Conservation (phyloP, 805 yeast genomes). For the Allodekkera sacchari region DNA sequence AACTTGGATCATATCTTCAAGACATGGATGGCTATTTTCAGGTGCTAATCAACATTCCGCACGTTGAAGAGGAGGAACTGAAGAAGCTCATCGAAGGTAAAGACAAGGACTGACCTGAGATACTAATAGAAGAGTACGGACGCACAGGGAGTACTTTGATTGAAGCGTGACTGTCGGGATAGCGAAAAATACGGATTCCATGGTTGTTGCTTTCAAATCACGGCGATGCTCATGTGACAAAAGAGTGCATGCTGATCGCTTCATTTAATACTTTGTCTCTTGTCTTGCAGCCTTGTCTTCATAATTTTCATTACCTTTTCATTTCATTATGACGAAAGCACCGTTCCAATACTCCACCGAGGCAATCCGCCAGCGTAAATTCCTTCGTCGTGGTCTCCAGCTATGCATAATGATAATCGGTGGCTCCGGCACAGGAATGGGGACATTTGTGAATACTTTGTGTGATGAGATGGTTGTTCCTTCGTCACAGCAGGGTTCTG, state of each 20-base stretch:
- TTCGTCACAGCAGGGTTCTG: constrained; percentile 24
- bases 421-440: constrained; percentile 63
- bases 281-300: background rate
- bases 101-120: too few species aligned
- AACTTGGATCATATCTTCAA: constrained; percentile 12
- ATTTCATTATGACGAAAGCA: background rate
- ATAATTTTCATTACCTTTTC: background rate
- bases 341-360: constrained; percentile 23
- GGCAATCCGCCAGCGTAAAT: constrained; percentile 33
- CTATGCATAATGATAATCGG: constrained; percentile 42
- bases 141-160: too few species aligned
- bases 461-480: constrained; percentile 46
- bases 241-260: too few species aligned
- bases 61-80: constrained; percentile 4
- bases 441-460: constrained; percentile 73
- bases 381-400: constrained; percentile 42
- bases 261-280: background rate
- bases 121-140: too few species aligned
- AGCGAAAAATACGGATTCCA: too few species aligned
- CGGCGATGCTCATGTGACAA: too few species aligned
- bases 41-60: constrained; percentile 16
- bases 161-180: too few species aligned
- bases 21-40: constrained; percentile 17
- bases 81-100: constrained; percentile 1
- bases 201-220: too few species aligned